Evolutionary conservation across 1,284 basidiomycete genomes (phyloP), one percentile per base, ranked within the genome.

Genomic region (Neotropicomus parvogracilis): DNA sequence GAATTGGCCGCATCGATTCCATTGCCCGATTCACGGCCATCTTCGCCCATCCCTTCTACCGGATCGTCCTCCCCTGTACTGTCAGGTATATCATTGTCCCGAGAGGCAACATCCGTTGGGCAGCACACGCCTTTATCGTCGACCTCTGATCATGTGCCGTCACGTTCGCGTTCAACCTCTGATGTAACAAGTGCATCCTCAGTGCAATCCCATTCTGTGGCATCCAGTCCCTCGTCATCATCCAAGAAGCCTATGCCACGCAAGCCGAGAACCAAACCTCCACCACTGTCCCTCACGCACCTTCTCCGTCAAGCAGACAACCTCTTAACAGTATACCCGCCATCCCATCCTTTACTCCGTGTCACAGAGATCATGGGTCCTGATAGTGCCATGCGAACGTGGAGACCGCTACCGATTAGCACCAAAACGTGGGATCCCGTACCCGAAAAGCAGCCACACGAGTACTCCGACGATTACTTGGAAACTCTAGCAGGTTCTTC

Each of bases 351-450:
- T 32, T 59, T 55, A 0, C 68, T 88, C 16, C 64, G 57, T 9
- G 66, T 88, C n/a, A 68, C 74, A 3, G 69, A 73, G 20, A 84
- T 85, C 41, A 80, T 90, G 74, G 88, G 88, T 13, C 84, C 83
- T 1, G 78, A 85, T 46, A 80, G 78, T 55, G 74, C 66, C 24
- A 64, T 78, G 56, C 69, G 57, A 41, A 68, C 66, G 10, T 65
- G 63, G 63, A 50, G 41, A 24, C 52, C 57, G 6, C 34, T 41
- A 20, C 44, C 53, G 1, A 47, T 62, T n/a, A 53, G 53, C 14
- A 19, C 50, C 14, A 40, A 41, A 12, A n/a, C 11, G 6, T 24
- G 13, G 26, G 33, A 40, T 16, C 29, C 28, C 19, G 20, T 38
- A 24, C 48, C 40, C 9, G 49, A 54, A 37, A 59, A 53, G 46